These are phyloP conservation scores for Xylaria sp. DNA, from an alignment of 2,329 filamentous ascomycete species.

Conservation along the genomic window DNA sequence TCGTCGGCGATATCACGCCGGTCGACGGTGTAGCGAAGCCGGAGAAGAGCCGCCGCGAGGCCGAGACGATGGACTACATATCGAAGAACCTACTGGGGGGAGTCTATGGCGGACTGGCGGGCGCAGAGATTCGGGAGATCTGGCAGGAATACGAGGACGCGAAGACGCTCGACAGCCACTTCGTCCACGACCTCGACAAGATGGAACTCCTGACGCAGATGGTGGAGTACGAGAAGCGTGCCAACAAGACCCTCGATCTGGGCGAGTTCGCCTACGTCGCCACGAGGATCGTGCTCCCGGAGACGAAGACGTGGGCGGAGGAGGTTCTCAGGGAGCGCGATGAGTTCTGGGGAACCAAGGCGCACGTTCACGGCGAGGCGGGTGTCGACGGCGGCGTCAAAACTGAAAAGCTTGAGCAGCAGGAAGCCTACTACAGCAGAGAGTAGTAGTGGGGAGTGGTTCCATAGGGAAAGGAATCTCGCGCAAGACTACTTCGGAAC, in stretches of 20 bases:
- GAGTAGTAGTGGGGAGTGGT: conserved; percentile 23
- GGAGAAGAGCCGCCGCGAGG: conserved; percentile 90
- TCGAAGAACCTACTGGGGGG: conserved; percentile 76
- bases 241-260: conserved; percentile 74
- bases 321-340: conserved; percentile 81
- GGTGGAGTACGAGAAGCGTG: conserved; percentile 89
- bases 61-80: conserved; percentile 91
- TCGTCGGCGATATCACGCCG: conserved; percentile 97
- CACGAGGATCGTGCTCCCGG: conserved; percentile 75
- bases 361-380: conserved; percentile 59
- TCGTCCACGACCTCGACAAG: conserved; percentile 98
- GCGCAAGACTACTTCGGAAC: background rate
- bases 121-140: conserved; percentile 76
- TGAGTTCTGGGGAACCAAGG: conserved; percentile 71
- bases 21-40: conserved; percentile 84
- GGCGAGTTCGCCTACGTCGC: conserved; percentile 88
- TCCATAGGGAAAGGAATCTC: conserved; percentile 15
- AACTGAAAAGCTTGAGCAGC: conserved; percentile 52
- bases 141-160: conserved; percentile 98
- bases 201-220: conserved; percentile 95
- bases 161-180: conserved; percentile 82
- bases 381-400: conserved; percentile 55
- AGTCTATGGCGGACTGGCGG: conserved; percentile 76
- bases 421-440: conserved; percentile 61
- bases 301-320: conserved; percentile 82